phyloP scores from a whole-genome alignment of 2,329 filamentous ascomycete genomes.

The Cylindrodendrum hubeiense region DNA sequence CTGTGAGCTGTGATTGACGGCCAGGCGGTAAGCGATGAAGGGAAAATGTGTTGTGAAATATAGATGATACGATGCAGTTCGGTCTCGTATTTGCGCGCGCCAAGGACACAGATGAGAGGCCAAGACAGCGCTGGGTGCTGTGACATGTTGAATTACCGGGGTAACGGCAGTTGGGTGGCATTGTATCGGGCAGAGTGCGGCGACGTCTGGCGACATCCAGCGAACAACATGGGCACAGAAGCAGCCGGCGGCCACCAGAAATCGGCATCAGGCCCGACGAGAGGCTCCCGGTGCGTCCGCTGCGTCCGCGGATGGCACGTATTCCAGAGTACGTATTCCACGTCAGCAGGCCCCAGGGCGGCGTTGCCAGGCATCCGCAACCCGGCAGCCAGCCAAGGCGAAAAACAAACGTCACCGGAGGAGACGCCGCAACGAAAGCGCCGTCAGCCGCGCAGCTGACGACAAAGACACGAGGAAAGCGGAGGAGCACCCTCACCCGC shows the following conservation, averaged over 20 bases:
- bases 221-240: too few species aligned
- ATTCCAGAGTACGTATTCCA: too few species aligned
- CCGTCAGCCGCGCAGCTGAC: conserved; percentile 21
- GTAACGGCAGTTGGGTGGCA: conserved; percentile 2
- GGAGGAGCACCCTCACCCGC: background rate
- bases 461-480: conserved; percentile 1
- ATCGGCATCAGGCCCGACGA: too few species aligned
- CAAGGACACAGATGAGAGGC: background rate
- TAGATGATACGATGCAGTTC: background rate
- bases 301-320: too few species aligned
- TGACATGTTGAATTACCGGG: background rate
- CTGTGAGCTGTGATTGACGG: background rate
- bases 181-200: background rate
- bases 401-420: background rate
- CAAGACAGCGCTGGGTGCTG: background rate
- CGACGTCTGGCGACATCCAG: background rate
- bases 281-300: too few species aligned
- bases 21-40: background rate
- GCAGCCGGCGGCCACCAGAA: too few species aligned
- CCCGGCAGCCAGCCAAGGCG: background rate
- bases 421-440: background rate
- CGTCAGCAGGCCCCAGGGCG: background rate
- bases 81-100: background rate
- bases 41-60: background rate
- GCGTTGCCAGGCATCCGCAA: conserved; percentile 4